Evolutionary conservation across 441 rosid genomes (phyloP).

Genomic region (Geranium incanum): DNA sequence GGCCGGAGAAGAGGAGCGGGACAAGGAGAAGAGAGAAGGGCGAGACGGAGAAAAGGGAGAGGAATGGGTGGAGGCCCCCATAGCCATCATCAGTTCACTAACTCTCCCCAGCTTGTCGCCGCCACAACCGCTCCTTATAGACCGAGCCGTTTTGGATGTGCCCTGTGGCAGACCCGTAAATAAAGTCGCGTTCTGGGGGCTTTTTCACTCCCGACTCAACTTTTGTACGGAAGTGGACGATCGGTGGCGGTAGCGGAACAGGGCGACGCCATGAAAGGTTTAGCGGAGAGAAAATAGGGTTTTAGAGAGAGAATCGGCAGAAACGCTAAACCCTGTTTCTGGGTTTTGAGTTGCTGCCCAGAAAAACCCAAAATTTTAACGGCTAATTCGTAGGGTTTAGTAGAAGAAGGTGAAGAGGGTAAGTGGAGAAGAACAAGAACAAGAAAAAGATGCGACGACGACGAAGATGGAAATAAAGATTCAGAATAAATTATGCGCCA

Average conservation of each 20-base stretch:
- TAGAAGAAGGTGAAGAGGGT: not conserved
- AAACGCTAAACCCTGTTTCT: conserved; percentile 13
- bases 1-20: conserved; percentile 32
- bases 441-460: not conserved
- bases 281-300: not conserved
- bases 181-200: conserved; percentile 12
- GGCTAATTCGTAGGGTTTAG: not conserved
- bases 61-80: conserved; percentile 53
- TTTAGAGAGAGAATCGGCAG: conserved; percentile 8
- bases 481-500: not conserved
- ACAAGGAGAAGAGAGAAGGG: conserved; percentile 38
- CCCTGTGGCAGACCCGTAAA: conserved; percentile 20
- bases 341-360: not conserved
- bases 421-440: not conserved
- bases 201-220: not conserved
- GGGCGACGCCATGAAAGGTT: conserved; percentile 19
- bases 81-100: conserved; percentile 32
- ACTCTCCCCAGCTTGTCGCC: conserved; percentile 45
- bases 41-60: conserved; percentile 35
- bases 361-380: not conserved
- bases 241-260: conserved; percentile 21
- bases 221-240: conserved; percentile 28
- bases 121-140: conserved; percentile 8
- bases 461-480: not conserved
- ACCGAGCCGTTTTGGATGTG: conserved; percentile 37